Evolutionary conservation across 2,329 filamentous ascomycete genomes (phyloP).

Genomic region (Colletotrichum spinosum): DNA sequence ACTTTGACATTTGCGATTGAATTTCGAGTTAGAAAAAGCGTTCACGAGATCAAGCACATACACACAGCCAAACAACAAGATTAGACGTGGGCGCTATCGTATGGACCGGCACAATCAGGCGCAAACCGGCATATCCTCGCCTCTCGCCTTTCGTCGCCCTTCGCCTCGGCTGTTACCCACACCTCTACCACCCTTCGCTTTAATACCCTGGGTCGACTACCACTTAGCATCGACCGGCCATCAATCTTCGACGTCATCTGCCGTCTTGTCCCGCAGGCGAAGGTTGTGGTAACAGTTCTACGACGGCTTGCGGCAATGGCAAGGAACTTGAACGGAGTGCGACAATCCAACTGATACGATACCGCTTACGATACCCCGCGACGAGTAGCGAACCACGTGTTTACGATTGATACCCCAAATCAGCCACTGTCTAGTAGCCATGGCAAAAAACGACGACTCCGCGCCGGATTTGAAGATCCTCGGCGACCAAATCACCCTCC

Average conservation of each 20-base stretch:
- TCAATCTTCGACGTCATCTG: constrained; percentile 29
- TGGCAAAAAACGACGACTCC: constrained; percentile 53
- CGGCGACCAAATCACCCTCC: constrained; percentile 78
- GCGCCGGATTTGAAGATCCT: constrained; percentile 84
- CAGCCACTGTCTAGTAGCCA: constrained; percentile 36
- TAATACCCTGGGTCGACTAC: too few relatives aligned
- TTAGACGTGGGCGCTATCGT: too few relatives aligned
- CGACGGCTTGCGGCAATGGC: constrained; percentile 27
- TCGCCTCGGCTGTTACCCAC: neutral
- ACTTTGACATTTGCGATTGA: constrained; percentile 23
- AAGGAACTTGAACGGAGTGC: constrained; percentile 30
- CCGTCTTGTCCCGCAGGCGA: neutral
- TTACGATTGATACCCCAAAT: constrained; percentile 8
- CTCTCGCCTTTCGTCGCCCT: neutral
- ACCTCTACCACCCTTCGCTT: too few relatives aligned
- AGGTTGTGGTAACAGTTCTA: neutral
- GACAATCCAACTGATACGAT: constrained; percentile 11
- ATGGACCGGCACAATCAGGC: too few relatives aligned
- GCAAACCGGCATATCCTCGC: constrained; percentile 15
- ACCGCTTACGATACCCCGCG: neutral
- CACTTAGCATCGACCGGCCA: neutral
- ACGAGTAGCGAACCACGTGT: neutral
- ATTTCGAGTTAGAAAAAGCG: neutral
- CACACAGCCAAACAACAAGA: too few relatives aligned
- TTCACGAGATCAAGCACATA: too few relatives aligned